Conservation (phyloP, 441 rosid species). For the Geranium incanum region DNA sequence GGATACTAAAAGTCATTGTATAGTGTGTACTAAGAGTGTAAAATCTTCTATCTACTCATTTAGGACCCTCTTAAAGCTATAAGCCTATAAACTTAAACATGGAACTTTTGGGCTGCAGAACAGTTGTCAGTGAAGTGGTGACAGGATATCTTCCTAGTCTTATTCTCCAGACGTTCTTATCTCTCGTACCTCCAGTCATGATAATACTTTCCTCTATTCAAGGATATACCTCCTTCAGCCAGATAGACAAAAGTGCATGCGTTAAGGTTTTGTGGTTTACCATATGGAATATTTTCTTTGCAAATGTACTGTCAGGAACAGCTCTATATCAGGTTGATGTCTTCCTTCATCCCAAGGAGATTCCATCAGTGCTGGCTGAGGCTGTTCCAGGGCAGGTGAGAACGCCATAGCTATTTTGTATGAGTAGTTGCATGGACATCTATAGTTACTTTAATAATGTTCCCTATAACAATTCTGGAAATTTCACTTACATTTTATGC, state of each 20-base stretch:
- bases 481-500: background rate
- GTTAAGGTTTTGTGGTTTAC: slow-evolving; percentile 61
- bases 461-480: background rate
- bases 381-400: slow-evolving; percentile 86
- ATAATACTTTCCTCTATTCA: slow-evolving; percentile 60
- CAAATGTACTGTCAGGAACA: slow-evolving; percentile 74
- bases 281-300: slow-evolving; percentile 81
- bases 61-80: background rate
- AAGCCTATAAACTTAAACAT: background rate
- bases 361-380: slow-evolving; percentile 62
- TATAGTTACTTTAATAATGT: background rate
- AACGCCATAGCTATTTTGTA: background rate
- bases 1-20: background rate
- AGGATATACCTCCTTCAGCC: slow-evolving; percentile 69
- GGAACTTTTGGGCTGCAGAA: slow-evolving; percentile 42
- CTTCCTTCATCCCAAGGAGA: slow-evolving; percentile 69
- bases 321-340: slow-evolving; percentile 51
- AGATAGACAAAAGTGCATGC: slow-evolving; percentile 71
- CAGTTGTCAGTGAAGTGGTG: slow-evolving; percentile 57
- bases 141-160: slow-evolving; percentile 96
- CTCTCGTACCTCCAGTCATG: slow-evolving; percentile 64
- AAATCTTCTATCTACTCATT: too few relatives aligned
- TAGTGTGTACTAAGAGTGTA: background rate
- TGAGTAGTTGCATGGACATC: background rate
- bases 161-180: slow-evolving; percentile 53